Evolutionary conservation across 2,329 filamentous ascomycete genomes (phyloP).

Genomic region (Claviceps purpurea): DNA sequence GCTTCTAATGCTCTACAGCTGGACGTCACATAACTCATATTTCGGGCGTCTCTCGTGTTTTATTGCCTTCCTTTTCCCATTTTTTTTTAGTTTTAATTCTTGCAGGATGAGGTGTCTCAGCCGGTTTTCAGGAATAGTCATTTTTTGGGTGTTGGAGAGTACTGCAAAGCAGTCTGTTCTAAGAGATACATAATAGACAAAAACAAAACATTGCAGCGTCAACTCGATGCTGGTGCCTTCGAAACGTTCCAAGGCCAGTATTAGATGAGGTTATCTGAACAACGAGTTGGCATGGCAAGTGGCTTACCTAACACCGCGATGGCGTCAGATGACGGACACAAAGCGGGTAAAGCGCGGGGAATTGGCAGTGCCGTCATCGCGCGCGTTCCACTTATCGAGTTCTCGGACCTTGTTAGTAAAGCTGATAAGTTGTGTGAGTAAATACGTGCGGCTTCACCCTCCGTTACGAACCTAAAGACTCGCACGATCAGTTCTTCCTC

Average conservation of each 20-base stretch:
- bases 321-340: constrained; percentile 18
- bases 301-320: constrained; percentile 1
- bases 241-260: neutral
- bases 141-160: constrained; percentile 2
- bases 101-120: neutral
- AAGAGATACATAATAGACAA: neutral
- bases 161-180: neutral
- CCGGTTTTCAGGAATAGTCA: constrained; percentile 1
- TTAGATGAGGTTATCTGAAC: neutral
- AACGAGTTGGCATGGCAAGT: neutral
- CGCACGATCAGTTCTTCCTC: neutral
- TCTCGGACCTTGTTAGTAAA: neutral
- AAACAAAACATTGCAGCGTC: constrained; percentile 7
- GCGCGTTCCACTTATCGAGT: constrained; percentile 1
- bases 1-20: neutral
- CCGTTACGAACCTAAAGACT: neutral
- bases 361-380: constrained; percentile 20
- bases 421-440: neutral
- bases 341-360: constrained; percentile 15
- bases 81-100: neutral
- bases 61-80: neutral
- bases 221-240: neutral
- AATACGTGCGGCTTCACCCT: neutral
- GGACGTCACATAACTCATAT: neutral
- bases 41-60: constrained; percentile 1